Percentiles rank a stretch among this genome's conserved stretches.
These are phyloP conservation scores for Fusarium torreyae DNA, from an alignment of 2,329 filamentous ascomycete species.

Conservation along the genomic window DNA sequence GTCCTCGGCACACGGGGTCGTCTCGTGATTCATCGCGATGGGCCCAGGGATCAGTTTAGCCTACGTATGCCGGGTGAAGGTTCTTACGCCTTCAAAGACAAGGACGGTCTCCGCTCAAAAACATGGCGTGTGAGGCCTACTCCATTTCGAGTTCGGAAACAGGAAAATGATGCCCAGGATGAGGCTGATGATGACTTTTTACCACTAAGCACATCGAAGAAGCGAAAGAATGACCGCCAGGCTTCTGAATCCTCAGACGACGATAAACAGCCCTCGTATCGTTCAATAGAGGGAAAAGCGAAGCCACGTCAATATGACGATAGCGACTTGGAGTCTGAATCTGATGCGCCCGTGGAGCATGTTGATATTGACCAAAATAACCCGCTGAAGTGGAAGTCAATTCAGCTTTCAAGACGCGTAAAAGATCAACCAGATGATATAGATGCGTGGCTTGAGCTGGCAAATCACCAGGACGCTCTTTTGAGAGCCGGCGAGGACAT, in stretches of 20 bases:
- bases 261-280: slow-evolving; percentile 70
- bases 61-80: slow-evolving; percentile 62
- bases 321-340: slow-evolving; percentile 66
- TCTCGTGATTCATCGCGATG: slow-evolving; percentile 77
- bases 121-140: slow-evolving; percentile 57
- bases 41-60: slow-evolving; percentile 69
- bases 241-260: slow-evolving; percentile 60
- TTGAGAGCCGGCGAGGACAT: slow-evolving; percentile 65
- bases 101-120: slow-evolving; percentile 64
- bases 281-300: slow-evolving; percentile 76
- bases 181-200: slow-evolving; percentile 64
- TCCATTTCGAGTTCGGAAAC: slow-evolving; percentile 58
- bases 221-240: slow-evolving; percentile 56
- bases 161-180: slow-evolving; percentile 41
- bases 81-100: slow-evolving; percentile 53
- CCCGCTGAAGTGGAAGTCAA: slow-evolving; percentile 67
- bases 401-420: slow-evolving; percentile 74
- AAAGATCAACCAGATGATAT: slow-evolving; percentile 77
- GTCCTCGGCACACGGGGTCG: slow-evolving; percentile 76
- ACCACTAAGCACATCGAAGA: slow-evolving; percentile 60
- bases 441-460: slow-evolving; percentile 82
- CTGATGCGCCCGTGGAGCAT: slow-evolving; percentile 59
- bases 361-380: slow-evolving; percentile 56
- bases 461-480: slow-evolving; percentile 81
- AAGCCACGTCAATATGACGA: slow-evolving; percentile 64